phyloP scores from a whole-genome alignment of 2,329 filamentous ascomycete genomes.

The Fusarium proliferatum region DNA sequence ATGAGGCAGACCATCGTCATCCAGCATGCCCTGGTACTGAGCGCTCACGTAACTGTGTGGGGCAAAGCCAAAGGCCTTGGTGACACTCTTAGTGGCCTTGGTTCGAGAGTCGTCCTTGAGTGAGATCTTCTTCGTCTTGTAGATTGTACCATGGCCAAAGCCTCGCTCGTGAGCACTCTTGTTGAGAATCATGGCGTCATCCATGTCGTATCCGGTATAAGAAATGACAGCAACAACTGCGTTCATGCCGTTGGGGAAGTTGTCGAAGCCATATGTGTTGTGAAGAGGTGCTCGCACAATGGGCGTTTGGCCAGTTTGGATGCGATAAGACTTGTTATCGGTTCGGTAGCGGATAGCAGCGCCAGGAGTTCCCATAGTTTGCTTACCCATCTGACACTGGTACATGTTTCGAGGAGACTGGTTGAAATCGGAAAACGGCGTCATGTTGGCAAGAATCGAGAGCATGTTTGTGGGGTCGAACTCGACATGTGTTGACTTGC shows the following conservation, averaged over 20 bases:
- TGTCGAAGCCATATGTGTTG: slow-evolving; percentile 96
- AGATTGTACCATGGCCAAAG: slow-evolving; percentile 95
- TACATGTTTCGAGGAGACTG: slow-evolving; percentile 99
- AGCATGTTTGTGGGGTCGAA: slow-evolving; percentile 95
- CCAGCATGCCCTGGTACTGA: slow-evolving; percentile 77
- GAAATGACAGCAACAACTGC: slow-evolving; percentile 97
- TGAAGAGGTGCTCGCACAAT: slow-evolving; percentile 92
- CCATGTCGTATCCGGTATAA: slow-evolving; percentile 99
- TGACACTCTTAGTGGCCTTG: slow-evolving; percentile 74
- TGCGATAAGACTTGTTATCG: slow-evolving; percentile 95
- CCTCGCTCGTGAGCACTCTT: slow-evolving; percentile 96
- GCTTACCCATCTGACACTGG: slow-evolving; percentile 99
- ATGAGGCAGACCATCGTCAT: slow-evolving; percentile 87
- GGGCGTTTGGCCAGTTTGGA: slow-evolving; percentile 96
- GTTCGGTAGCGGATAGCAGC: slow-evolving; percentile 87
- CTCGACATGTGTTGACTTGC: slow-evolving; percentile 92
- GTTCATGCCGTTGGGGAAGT: slow-evolving; percentile 97
- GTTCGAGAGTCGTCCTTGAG: slow-evolving; percentile 82
- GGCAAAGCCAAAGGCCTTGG: slow-evolving; percentile 91
- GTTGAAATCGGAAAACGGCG: slow-evolving; percentile 98
- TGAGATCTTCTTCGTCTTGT: slow-evolving; percentile 94
- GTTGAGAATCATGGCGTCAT: slow-evolving; percentile 99
- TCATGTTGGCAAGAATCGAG: slow-evolving; percentile 98
- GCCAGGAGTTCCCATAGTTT: slow-evolving; percentile 97
- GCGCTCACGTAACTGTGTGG: slow-evolving; percentile 79